Percentiles rank a stretch among this genome's conserved stretches.
phyloP scores from a whole-genome alignment of 176 grass and related monocot species.

The Poa pratensis region DNA sequence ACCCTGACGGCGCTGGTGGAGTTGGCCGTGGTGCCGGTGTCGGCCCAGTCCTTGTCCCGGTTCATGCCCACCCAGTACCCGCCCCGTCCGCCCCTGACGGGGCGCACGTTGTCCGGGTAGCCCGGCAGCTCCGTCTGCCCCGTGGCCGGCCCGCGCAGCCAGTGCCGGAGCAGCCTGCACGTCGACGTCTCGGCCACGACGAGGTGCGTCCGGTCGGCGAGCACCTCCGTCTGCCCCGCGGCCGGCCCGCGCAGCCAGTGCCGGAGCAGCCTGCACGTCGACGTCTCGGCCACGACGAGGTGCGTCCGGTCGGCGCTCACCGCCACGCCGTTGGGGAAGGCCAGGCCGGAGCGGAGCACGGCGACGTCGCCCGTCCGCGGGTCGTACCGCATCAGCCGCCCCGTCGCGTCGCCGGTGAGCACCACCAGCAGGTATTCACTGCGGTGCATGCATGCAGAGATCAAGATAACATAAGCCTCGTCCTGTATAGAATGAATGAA shows the following conservation, averaged over 20 bases:
- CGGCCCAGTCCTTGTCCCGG: slow-evolving; percentile 50
- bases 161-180: slow-evolving; percentile 69
- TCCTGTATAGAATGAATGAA: neutral
- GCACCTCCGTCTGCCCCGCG: too few species aligned
- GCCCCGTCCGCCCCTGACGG: slow-evolving; percentile 18
- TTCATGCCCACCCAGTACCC: slow-evolving; percentile 83
- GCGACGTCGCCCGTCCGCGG: slow-evolving; percentile 40
- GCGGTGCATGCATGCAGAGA: neutral
- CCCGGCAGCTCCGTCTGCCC: slow-evolving; percentile 68
- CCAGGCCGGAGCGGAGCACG: slow-evolving; percentile 56
- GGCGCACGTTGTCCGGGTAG: slow-evolving; percentile 88
- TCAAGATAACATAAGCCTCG: neutral
- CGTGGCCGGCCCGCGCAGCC: slow-evolving; percentile 53
- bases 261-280: too few species aligned
- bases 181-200: slow-evolving; percentile 57
- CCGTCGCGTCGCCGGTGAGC: slow-evolving; percentile 62
- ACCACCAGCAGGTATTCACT: slow-evolving; percentile 64
- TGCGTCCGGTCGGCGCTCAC: slow-evolving; percentile 66
- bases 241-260: too few species aligned
- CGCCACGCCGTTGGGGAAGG: slow-evolving; percentile 77
- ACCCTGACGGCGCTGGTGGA: slow-evolving; percentile 67
- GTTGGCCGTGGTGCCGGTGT: neutral
- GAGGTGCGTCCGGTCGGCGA: too few species aligned
- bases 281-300: too few species aligned
- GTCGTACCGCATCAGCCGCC: slow-evolving; percentile 71